phyloP scores from a whole-genome alignment of 805 yeast genomes.

The Saccharomycopsis oosterbeekiorum region DNA sequence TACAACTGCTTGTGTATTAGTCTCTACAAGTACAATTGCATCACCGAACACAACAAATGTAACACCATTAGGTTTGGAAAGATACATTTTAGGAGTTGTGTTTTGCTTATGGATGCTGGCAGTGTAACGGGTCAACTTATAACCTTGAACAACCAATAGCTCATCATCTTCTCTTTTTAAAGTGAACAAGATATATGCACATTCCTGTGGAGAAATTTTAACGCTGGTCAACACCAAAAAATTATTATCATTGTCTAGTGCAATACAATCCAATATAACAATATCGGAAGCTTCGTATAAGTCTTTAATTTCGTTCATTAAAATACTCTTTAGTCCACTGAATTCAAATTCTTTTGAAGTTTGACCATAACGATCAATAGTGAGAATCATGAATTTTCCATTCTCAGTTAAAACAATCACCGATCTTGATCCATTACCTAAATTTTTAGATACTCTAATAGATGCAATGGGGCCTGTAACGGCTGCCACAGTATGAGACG shows the following conservation, averaged over 20 bases:
- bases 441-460: slow-evolving; percentile 42
- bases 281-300: slow-evolving; percentile 39
- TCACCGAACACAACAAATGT: slow-evolving; percentile 52
- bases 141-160: slow-evolving; percentile 51
- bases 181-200: slow-evolving; percentile 42
- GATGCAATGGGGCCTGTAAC: slow-evolving; percentile 40
- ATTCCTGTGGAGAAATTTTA: slow-evolving; percentile 25
- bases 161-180: slow-evolving; percentile 41
- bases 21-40: slow-evolving; percentile 57
- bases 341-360: slow-evolving; percentile 30
- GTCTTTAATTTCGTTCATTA: slow-evolving; percentile 33
- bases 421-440: slow-evolving; percentile 41
- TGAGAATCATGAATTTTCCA: slow-evolving; percentile 42
- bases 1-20: slow-evolving; percentile 22
- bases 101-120: slow-evolving; percentile 19
- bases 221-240: slow-evolving; percentile 44
- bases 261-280: slow-evolving; percentile 6
- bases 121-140: slow-evolving; percentile 46
- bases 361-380: slow-evolving; percentile 36
- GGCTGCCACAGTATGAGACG: slow-evolving; percentile 5
- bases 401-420: slow-evolving; percentile 31
- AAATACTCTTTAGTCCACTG: slow-evolving; percentile 26
- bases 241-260: slow-evolving; percentile 19
- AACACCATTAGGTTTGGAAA: slow-evolving; percentile 50
- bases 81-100: slow-evolving; percentile 37